phyloP scores from a whole-genome alignment of 2,329 filamentous ascomycete genomes.

The Tolypocladium tundrense region DNA sequence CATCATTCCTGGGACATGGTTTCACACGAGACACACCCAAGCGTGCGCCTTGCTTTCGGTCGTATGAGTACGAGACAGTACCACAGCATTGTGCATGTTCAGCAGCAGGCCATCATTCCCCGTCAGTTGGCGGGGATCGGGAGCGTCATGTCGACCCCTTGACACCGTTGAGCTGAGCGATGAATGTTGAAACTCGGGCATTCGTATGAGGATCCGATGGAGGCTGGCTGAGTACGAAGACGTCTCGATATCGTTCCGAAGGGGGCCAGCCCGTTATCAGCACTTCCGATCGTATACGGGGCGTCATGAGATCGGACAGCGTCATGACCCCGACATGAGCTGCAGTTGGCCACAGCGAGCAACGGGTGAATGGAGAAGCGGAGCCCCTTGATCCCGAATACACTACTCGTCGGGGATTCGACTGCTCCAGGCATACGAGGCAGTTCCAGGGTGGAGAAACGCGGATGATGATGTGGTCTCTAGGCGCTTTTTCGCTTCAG shows the following conservation, averaged over 20 bases:
- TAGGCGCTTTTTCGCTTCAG: background rate
- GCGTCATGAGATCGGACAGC: background rate
- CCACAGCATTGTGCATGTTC: slow-evolving; percentile 1
- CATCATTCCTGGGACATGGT: slow-evolving; percentile 5
- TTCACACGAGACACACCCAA: slow-evolving; percentile 10
- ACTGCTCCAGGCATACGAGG: too few species aligned
- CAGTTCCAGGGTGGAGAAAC: background rate
- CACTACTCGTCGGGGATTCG: background rate
- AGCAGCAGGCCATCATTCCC: background rate
- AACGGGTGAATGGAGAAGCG: background rate
- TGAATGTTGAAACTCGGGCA: background rate
- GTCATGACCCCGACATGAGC: background rate
- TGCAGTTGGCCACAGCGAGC: background rate
- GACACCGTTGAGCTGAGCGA: background rate
- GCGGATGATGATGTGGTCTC: background rate
- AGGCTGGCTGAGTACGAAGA: background rate
- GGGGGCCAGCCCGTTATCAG: background rate
- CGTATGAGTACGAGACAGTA: background rate
- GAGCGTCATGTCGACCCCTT: background rate
- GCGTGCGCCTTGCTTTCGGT: slow-evolving; percentile 5
- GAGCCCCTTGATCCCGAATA: background rate
- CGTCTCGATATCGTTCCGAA: background rate
- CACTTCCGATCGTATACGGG: background rate
- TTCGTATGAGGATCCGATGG: background rate
- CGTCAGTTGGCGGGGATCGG: background rate